These are phyloP conservation scores for Sporisorium reilianum DNA, from an alignment of 1,284 basidiomycete genomes.

Conservation along the genomic window DNA sequence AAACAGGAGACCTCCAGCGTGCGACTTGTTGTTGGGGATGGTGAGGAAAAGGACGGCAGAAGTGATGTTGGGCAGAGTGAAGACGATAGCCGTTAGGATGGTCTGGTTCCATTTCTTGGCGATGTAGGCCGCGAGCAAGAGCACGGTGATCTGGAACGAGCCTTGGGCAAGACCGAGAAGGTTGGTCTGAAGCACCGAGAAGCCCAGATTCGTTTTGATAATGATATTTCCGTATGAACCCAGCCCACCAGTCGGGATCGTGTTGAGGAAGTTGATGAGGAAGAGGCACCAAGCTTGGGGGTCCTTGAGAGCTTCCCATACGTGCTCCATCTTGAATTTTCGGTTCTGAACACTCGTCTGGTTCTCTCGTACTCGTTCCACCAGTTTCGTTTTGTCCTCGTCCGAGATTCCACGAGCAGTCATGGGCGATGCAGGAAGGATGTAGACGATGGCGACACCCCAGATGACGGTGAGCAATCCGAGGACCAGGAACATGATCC, in stretches of 20 bases:
- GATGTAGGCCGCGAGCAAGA: slow-evolving; percentile 38
- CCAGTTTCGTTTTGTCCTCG: slow-evolving; percentile 73
- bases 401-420: slow-evolving; percentile 70
- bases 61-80: slow-evolving; percentile 53
- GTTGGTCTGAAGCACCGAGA: slow-evolving; percentile 57
- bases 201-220: slow-evolving; percentile 65
- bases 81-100: slow-evolving; percentile 43
- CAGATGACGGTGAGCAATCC: slow-evolving; percentile 51
- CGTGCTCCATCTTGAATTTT: slow-evolving; percentile 73
- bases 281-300: slow-evolving; percentile 68
- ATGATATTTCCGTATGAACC: slow-evolving; percentile 72
- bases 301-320: slow-evolving; percentile 72
- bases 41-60: slow-evolving; percentile 62
- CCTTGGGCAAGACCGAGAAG: slow-evolving; percentile 63
- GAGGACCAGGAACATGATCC: slow-evolving; percentile 72
- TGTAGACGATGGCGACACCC: slow-evolving; percentile 61
- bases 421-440: slow-evolving; percentile 51
- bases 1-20: slow-evolving; percentile 43
- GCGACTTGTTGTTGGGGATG: slow-evolving; percentile 34
- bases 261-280: slow-evolving; percentile 73
- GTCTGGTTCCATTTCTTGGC: slow-evolving; percentile 64
- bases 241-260: slow-evolving; percentile 73
- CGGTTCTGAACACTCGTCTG: slow-evolving; percentile 74
- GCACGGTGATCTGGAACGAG: slow-evolving; percentile 43
- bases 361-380: slow-evolving; percentile 74